Base-by-base conservation (phyloP, 176 grass and related monocot genomes). In the Carex myosuroides region DNA sequence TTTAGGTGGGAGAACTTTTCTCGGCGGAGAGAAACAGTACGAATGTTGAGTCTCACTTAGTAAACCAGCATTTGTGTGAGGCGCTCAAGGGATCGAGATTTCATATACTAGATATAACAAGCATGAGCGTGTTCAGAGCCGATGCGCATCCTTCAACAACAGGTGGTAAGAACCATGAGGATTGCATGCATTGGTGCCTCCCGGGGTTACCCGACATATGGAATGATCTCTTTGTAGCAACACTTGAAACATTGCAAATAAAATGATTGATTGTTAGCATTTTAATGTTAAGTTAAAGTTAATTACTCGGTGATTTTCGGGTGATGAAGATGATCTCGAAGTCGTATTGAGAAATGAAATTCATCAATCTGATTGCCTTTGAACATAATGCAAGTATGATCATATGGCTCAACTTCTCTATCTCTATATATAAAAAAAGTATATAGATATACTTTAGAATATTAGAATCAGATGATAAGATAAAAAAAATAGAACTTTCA, bases 101-200 rank as follows among this genome's bases (percentile, higher is more conserved):
- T 68, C 90, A 85, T 58, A 68, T 98, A 85, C 67, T 98, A 67
- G 88, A 93, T 20, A 70, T 92, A 21, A 91, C 88, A 55, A 81
- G 18, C 50, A 91, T 95, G 92, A 98, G 95, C 22, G 91, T 95
- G 84, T 90, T 91, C 83, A 90, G 95, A 93, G 95, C 92, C 8
- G 95, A 98, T 79, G 95, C 95, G 67, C 95, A 98, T 93, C 95
- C 95, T 63, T 93, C 95, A 58, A 84, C 84, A 32, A 87, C 87
- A 8, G 95, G 95, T 0, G 89, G 95, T 5, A 98, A 95, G 56
- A 95, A 91, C 53, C 95, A 98, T 10, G 89, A 90, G 73, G 92
- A 98, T 83, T 98, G 95, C 86, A 98, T 98, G 95, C 95, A 95
- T 89, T 98, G 95, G 95, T 98, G 92, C 80, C 92, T 98, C 76